Evolutionary conservation across 169 alveolate species (phyloP).

Genomic region (Perkinsus chesapeaki): DNA sequence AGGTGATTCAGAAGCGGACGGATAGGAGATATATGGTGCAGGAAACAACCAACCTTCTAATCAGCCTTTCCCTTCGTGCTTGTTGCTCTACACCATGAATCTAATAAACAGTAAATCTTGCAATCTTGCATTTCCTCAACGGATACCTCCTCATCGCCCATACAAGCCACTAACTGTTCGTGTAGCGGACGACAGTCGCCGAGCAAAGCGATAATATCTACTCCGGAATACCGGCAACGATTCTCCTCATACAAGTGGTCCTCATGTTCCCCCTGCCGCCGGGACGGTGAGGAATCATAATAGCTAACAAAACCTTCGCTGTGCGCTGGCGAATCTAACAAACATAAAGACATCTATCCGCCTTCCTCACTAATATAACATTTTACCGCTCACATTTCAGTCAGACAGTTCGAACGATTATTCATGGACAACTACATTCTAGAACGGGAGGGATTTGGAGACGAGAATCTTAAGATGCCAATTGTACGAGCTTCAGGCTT

Average conservation of each 20-base stretch:
- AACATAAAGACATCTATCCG: background rate
- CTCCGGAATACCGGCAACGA: background rate
- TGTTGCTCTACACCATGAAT: background rate
- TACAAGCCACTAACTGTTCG: background rate
- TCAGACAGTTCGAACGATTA: too few species aligned
- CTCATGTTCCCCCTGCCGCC: background rate
- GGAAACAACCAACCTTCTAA: background rate
- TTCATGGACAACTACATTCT: too few species aligned
- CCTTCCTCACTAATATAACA: background rate
- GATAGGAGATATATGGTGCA: too few species aligned
- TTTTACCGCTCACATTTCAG: too few species aligned
- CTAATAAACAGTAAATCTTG: background rate
- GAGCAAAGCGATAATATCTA: background rate
- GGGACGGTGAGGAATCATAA: background rate
- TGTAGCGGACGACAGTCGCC: background rate
- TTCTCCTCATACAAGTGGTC: background rate
- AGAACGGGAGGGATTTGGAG: too few species aligned
- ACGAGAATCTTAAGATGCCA: too few species aligned
- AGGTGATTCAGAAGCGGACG: too few species aligned
- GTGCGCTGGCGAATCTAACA: background rate
- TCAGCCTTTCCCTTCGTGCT: background rate
- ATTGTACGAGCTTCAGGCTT: too few species aligned
- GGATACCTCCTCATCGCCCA: background rate
- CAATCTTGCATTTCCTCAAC: constrained; percentile 3
- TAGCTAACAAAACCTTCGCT: background rate